Evolutionary conservation across 2,329 filamentous ascomycete genomes (phyloP).

Genomic region (Graphilbum sp.): DNA sequence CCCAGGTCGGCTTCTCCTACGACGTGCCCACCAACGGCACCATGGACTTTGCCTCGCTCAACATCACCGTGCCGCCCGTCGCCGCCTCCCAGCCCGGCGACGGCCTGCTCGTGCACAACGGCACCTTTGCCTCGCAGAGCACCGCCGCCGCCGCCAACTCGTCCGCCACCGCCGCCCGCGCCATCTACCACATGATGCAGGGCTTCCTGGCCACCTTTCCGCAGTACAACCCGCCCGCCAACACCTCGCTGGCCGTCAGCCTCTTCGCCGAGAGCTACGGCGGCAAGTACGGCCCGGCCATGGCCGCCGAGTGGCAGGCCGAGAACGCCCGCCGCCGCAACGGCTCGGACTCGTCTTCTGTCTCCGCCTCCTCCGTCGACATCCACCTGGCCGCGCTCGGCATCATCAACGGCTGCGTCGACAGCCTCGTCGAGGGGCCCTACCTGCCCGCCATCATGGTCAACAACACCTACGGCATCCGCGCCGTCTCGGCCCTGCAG

Average conservation of each 20-base stretch:
- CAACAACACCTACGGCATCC: conserved; percentile 50
- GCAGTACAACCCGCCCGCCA: conserved; percentile 34
- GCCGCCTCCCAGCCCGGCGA: conserved; percentile 7
- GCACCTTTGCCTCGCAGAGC: conserved; percentile 46
- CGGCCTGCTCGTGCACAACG: conserved; percentile 31
- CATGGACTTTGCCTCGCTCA: conserved; percentile 26
- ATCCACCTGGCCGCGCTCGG: conserved; percentile 47
- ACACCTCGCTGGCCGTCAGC: conserved; percentile 38
- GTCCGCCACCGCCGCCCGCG: conserved; percentile 36
- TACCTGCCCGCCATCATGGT: conserved; percentile 40
- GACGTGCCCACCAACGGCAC: conserved; percentile 48
- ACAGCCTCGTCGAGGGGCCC: conserved; percentile 43
- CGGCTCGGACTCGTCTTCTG: conserved; percentile 29
- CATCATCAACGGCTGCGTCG: conserved; percentile 57
- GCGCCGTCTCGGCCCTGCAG: conserved; percentile 35
- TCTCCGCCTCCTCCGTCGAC: conserved; percentile 18
- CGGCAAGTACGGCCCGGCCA: conserved; percentile 52
- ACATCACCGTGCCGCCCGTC: conserved; percentile 19
- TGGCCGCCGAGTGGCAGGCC: conserved; percentile 39
- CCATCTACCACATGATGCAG: conserved; percentile 50
- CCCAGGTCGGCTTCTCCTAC: conserved; percentile 53
- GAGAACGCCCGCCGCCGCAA: conserved; percentile 43
- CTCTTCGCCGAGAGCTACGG: conserved; percentile 56
- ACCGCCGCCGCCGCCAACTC: conserved; percentile 33
- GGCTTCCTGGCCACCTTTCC: conserved; percentile 42